phyloP scores from a whole-genome alignment of 1,284 basidiomycete species.

The Boletus sp. region DNA sequence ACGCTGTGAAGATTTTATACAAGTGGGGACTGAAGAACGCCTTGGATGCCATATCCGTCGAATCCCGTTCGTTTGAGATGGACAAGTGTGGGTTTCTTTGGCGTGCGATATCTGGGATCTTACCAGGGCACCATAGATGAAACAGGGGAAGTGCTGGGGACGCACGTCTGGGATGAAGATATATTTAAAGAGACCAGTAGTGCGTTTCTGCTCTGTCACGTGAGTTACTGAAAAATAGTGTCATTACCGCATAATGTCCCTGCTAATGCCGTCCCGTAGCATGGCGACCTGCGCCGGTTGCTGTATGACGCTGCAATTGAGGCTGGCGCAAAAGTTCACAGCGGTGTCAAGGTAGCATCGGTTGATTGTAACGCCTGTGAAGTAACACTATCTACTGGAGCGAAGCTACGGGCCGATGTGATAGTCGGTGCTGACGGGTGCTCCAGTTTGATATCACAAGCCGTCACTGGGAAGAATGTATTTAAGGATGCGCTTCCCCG shows the following conservation, averaged over 20 bases:
- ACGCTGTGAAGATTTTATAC: slow-evolving; percentile 52
- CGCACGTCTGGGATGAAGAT: slow-evolving; percentile 52
- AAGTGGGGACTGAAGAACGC: slow-evolving; percentile 50
- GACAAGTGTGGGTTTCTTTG: slow-evolving; percentile 34
- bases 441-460: slow-evolving; percentile 19
- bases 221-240: slow-evolving; percentile 30
- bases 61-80: slow-evolving; percentile 40
- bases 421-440: slow-evolving; percentile 64
- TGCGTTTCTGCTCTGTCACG: slow-evolving; percentile 49
- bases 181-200: slow-evolving; percentile 52
- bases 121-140: slow-evolving; percentile 32
- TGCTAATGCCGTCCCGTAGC: slow-evolving; percentile 13
- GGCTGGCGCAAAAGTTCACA: slow-evolving; percentile 42
- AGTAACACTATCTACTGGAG: slow-evolving; percentile 45
- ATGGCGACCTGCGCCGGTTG: slow-evolving; percentile 33
- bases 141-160: slow-evolving; percentile 46
- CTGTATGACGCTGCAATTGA: slow-evolving; percentile 44
- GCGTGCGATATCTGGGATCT: not conserved
- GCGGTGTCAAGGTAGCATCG: slow-evolving; percentile 38
- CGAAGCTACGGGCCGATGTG: slow-evolving; percentile 49
- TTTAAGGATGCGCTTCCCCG: slow-evolving; percentile 18
- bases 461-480: slow-evolving; percentile 16
- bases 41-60: slow-evolving; percentile 35
- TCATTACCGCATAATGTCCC: not conserved
- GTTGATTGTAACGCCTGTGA: slow-evolving; percentile 31